These are phyloP conservation scores for Phytophthora nicotianae DNA, from an alignment of 352 stramenopile species.

Conservation along the genomic window DNA sequence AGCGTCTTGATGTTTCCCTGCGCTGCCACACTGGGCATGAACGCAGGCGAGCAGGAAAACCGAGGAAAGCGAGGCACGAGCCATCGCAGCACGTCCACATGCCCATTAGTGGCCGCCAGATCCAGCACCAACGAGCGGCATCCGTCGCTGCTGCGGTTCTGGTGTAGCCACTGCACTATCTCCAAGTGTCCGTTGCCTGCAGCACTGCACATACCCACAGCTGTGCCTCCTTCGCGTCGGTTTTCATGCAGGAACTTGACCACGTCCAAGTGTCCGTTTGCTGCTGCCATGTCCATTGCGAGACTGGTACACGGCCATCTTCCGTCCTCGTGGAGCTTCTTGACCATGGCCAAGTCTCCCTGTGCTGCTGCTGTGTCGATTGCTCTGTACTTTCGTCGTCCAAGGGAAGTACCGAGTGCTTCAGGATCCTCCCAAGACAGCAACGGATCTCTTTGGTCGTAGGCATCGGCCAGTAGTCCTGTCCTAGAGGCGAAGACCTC, in stretches of 20 bases:
- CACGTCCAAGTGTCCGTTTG: constrained; percentile 42
- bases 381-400: constrained; percentile 25
- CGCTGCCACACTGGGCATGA: constrained; percentile 38
- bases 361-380: constrained; percentile 38
- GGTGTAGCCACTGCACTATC: constrained; percentile 44
- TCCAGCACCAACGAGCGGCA: constrained; percentile 50
- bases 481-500: constrained; percentile 41
- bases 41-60: constrained; percentile 40
- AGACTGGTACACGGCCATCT: constrained; percentile 43
- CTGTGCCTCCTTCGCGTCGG: constrained; percentile 43
- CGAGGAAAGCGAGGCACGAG: constrained; percentile 37
- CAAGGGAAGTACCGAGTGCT: constrained; percentile 17
- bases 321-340: constrained; percentile 36
- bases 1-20: constrained; percentile 45
- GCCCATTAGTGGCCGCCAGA: constrained; percentile 49
- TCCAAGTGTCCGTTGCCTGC: constrained; percentile 45
- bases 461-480: constrained; percentile 32
- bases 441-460: constrained; percentile 41
- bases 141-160: constrained; percentile 39
- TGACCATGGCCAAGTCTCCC: constrained; percentile 42
- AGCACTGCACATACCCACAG: constrained; percentile 42
- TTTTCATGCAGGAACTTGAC: constrained; percentile 49
- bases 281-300: constrained; percentile 47
- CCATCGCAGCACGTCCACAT: constrained; percentile 55
- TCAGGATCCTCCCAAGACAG: constrained; percentile 27